Percentiles rank a stretch among this genome's conserved stretches.
Conservation (phyloP, 2,329 filamentous ascomycete genomes). For the Sclerotinia nivalis region DNA sequence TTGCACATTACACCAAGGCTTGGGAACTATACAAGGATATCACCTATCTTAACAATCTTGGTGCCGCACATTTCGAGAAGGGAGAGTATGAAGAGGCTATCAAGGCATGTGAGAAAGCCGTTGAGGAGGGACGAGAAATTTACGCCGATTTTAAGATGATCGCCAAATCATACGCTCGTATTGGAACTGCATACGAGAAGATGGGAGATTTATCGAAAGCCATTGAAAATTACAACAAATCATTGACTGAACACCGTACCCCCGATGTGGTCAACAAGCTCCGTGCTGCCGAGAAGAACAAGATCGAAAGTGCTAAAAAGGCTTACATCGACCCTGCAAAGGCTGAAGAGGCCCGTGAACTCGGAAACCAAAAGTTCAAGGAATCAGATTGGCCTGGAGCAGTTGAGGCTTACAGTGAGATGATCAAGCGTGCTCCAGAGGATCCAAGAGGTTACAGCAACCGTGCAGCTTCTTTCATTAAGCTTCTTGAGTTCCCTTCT, state of each 20-base stretch:
- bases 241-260: constrained; percentile 93
- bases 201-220: constrained; percentile 76
- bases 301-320: constrained; percentile 71
- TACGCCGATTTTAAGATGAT: constrained; percentile 98
- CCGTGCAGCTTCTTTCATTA: constrained; percentile 94
- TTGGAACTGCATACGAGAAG: constrained; percentile 93
- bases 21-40: constrained; percentile 97
- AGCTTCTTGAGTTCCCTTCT: constrained; percentile 92
- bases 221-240: constrained; percentile 87
- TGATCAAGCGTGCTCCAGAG: constrained; percentile 92
- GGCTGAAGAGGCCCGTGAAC: constrained; percentile 91
- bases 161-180: constrained; percentile 95
- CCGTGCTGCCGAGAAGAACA: constrained; percentile 82
- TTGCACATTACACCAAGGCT: constrained; percentile 89
- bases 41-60: constrained; percentile 94
- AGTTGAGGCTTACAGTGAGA: constrained; percentile 91
- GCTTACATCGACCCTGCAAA: constrained; percentile 88
- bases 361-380: constrained; percentile 97
- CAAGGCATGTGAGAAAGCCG: constrained; percentile 81
- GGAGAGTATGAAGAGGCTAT: constrained; percentile 88
- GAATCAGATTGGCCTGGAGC: constrained; percentile 92
- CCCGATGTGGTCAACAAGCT: constrained; percentile 93
- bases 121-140: constrained; percentile 85
- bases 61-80: constrained; percentile 94
- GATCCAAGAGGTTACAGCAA: constrained; percentile 96